phyloP scores from a whole-genome alignment of 768 basidiomycete genomes.

The Tricholoma terreum region DNA sequence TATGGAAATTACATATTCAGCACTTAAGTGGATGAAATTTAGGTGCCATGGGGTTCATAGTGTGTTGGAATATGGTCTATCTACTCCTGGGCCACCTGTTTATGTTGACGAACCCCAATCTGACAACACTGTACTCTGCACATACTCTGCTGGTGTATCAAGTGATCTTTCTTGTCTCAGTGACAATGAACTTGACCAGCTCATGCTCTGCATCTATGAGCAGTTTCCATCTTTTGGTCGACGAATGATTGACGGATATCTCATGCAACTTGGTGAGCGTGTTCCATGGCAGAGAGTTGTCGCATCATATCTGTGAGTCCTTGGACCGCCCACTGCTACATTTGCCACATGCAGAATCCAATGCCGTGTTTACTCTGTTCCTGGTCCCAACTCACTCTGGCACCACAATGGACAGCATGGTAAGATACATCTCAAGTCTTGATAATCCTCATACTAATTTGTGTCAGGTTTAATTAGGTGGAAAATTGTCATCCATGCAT shows the following conservation, averaged over 20 bases:
- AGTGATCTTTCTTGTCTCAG: constrained; percentile 7
- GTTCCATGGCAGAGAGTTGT: constrained; percentile 18
- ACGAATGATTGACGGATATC: constrained; percentile 25
- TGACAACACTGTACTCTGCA: not conserved
- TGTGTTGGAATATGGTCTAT: not conserved
- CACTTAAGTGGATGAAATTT: too few species aligned
- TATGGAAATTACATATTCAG: too few species aligned
- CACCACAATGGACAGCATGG: constrained; percentile 33
- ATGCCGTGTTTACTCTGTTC: constrained; percentile 19
- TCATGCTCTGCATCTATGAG: constrained; percentile 17
- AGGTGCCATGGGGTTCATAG: too few species aligned
- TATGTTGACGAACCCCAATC: not conserved
- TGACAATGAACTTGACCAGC: constrained; percentile 22
- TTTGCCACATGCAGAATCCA: constrained; percentile 17
- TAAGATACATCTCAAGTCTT: constrained; percentile 7
- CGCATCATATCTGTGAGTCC: constrained; percentile 19
- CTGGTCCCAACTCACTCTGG: constrained; percentile 28
- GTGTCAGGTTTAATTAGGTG: constrained; percentile 28
- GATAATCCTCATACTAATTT: not conserved
- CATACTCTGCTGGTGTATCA: constrained; percentile 7
- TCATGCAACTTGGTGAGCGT: constrained; percentile 16
- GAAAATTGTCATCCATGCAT: constrained; percentile 30
- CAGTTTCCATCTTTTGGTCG: constrained; percentile 24
- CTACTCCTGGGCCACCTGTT: not conserved
- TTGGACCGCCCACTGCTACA: constrained; percentile 13